Conservation (phyloP, 768 basidiomycete species). For the Kwoniella sp. region DNA sequence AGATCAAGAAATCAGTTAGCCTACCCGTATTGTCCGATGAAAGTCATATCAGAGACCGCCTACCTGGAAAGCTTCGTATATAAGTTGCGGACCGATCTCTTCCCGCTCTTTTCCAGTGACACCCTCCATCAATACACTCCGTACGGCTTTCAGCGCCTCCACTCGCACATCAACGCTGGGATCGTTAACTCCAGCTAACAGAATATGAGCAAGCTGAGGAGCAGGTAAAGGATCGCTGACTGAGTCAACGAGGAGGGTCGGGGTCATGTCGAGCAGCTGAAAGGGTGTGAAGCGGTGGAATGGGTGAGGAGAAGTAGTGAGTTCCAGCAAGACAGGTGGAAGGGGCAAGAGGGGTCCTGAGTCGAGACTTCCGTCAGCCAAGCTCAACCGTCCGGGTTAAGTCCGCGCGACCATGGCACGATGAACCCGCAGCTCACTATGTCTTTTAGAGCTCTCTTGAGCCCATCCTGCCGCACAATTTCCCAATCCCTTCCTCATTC, state of each 20-base stretch:
- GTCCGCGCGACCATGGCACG: background rate
- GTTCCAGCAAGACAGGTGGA: conserved; percentile 44
- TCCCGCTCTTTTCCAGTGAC: conserved; percentile 39
- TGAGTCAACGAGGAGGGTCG: conserved; percentile 43
- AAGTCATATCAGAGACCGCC: background rate
- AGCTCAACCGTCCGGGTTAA: background rate
- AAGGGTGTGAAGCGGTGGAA: conserved; percentile 50
- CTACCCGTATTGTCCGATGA: background rate
- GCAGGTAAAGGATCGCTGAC: conserved; percentile 36
- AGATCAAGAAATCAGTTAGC: background rate
- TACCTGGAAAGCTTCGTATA: conserved; percentile 39
- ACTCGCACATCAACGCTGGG: conserved; percentile 45
- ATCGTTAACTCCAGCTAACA: conserved; percentile 47
- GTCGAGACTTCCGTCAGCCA: background rate
- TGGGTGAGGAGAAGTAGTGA: conserved; percentile 36
- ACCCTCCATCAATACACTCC: conserved; percentile 38
- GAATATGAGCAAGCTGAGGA: conserved; percentile 40
- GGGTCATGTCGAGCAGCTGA: conserved; percentile 41
- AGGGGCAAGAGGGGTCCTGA: conserved; percentile 42
- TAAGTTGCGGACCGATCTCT: conserved; percentile 32
- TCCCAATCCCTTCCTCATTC: conserved; percentile 48
- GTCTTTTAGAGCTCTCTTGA: conserved; percentile 33
- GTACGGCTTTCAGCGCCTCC: conserved; percentile 46
- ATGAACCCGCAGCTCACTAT: conserved; percentile 30
- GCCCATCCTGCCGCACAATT: conserved; percentile 43